Evolutionary conservation across 176 grass and related monocot genomes (phyloP).

Genomic region (Pontederia paniculata): DNA sequence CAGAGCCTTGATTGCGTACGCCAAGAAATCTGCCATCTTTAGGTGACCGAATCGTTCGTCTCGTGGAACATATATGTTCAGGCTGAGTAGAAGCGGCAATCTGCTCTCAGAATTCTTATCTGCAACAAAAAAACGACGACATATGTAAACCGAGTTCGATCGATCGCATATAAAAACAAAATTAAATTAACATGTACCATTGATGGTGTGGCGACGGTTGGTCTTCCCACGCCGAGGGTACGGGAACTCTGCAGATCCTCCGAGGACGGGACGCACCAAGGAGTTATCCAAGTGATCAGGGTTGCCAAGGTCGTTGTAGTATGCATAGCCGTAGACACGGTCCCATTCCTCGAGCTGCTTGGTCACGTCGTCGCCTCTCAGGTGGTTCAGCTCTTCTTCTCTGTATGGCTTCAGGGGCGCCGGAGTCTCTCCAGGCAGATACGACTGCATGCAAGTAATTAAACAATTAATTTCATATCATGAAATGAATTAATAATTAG

Average conservation of each 20-base stretch:
- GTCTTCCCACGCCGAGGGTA: slow-evolving; percentile 49
- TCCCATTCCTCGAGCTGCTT: slow-evolving; percentile 40
- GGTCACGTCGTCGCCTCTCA: slow-evolving; percentile 38
- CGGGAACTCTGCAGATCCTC: slow-evolving; percentile 30
- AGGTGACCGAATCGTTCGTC: slow-evolving; percentile 57
- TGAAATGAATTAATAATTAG: not conserved
- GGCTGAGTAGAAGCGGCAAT: slow-evolving; percentile 17
- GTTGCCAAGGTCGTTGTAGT: slow-evolving; percentile 75
- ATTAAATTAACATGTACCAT: slow-evolving; percentile 12
- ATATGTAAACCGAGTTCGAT: not conserved
- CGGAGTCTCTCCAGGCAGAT: slow-evolving; percentile 61
- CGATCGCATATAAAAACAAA: not conserved
- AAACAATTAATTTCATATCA: not conserved
- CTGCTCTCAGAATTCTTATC: slow-evolving; percentile 51
- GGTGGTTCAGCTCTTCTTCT: slow-evolving; percentile 49
- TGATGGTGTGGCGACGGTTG: slow-evolving; percentile 9
- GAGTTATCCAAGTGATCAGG: slow-evolving; percentile 10
- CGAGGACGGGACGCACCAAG: slow-evolving; percentile 42
- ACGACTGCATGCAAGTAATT: slow-evolving; percentile 40
- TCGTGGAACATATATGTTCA: slow-evolving; percentile 47
- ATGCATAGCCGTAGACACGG: slow-evolving; percentile 56
- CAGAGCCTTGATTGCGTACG: slow-evolving; percentile 39
- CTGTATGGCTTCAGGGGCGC: slow-evolving; percentile 41
- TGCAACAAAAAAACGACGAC: not conserved
- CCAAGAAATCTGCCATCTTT: slow-evolving; percentile 48